Evolutionary conservation across 345 rosid genomes (phyloP).

Genomic region (Boechera stricta): DNA sequence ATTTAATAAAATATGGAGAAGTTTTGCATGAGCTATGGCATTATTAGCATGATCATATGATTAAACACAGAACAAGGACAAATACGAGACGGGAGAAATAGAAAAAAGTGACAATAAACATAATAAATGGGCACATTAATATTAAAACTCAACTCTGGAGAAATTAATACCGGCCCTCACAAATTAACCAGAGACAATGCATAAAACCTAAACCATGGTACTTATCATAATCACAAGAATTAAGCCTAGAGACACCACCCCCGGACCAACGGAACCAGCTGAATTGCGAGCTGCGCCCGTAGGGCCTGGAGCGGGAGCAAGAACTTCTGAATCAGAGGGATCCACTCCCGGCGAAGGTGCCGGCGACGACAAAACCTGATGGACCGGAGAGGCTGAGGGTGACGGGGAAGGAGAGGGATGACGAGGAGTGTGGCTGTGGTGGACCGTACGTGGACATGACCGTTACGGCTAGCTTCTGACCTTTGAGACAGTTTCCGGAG

Average conservation of each 20-base stretch:
- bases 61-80: conserved; percentile 3
- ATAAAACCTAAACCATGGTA: conserved; percentile 17
- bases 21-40: background rate
- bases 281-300: conserved; percentile 16
- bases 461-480: conserved; percentile 62
- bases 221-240: conserved; percentile 34
- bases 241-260: conserved; percentile 1
- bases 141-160: background rate
- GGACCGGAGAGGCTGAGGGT: conserved; percentile 20
- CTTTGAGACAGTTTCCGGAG: conserved; percentile 58
- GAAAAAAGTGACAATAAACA: background rate
- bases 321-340: conserved; percentile 23
- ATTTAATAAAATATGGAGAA: background rate
- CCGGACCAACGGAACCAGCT: conserved; percentile 24
- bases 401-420: conserved; percentile 27
- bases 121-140: background rate
- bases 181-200: background rate
- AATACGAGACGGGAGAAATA: conserved; percentile 13
- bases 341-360: conserved; percentile 34
- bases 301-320: conserved; percentile 33
- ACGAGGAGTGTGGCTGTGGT: conserved; percentile 35
- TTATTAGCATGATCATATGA: conserved; percentile 3
- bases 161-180: background rate
- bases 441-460: conserved; percentile 48
- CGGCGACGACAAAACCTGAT: conserved; percentile 21